Percentiles rank a stretch among this genome's conserved stretches.
Evolutionary conservation across 805 yeast species (phyloP).

Genomic region (Sporopachydermia quercuum): DNA sequence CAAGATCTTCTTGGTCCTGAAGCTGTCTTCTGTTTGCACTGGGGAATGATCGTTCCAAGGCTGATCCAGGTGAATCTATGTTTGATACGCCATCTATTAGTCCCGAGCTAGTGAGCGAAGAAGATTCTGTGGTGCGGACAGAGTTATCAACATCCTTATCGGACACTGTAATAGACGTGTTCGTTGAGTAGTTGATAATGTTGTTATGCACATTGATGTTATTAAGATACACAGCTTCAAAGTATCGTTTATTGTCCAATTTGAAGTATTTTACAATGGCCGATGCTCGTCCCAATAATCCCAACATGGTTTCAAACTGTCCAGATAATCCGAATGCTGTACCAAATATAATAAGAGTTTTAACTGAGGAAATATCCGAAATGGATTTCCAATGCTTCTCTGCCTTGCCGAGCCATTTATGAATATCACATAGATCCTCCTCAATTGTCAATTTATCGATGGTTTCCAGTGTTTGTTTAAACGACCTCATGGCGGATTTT

Average conservation of each 20-base stretch:
- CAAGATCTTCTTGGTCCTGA: conserved; percentile 1
- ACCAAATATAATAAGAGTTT: background rate
- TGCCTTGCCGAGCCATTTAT: background rate
- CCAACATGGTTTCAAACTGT: background rate
- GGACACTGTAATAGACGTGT: conserved; percentile 1
- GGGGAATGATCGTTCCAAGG: background rate
- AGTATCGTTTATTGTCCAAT: background rate
- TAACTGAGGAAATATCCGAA: background rate
- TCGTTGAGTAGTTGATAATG: background rate
- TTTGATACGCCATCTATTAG: background rate
- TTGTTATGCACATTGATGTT: background rate
- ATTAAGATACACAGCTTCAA: background rate
- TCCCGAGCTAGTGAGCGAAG: background rate
- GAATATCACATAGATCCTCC: background rate
- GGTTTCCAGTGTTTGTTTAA: too few relatives aligned
- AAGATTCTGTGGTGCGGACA: background rate
- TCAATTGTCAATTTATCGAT: background rate
- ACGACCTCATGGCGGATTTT: too few relatives aligned
- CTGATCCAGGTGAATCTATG: background rate
- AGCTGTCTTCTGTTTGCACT: background rate
- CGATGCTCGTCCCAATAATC: background rate
- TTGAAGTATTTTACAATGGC: conserved; percentile 1
- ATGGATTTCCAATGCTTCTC: background rate
- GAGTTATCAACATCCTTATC: background rate
- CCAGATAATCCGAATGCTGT: background rate